Evolutionary conservation across 2,329 filamentous ascomycete genomes (phyloP).

Genomic region (Shiraia bambusicola): DNA sequence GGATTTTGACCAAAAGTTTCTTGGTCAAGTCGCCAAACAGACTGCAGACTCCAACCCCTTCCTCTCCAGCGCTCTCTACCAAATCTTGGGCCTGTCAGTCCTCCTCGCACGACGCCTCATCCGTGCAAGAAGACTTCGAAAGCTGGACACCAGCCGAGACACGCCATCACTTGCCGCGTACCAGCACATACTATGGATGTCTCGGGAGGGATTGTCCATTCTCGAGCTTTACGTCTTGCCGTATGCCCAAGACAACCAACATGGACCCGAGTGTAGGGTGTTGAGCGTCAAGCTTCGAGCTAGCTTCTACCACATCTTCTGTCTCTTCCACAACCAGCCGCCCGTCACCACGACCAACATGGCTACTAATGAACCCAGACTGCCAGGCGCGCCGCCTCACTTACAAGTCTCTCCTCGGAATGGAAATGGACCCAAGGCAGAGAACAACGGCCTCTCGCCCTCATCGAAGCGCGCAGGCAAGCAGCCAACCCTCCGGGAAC

Average conservation of each 20-base stretch:
- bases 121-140: slow-evolving; percentile 77
- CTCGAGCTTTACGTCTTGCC: slow-evolving; percentile 85
- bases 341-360: slow-evolving; percentile 55
- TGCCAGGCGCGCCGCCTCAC: slow-evolving; percentile 26
- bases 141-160: slow-evolving; percentile 74
- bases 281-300: slow-evolving; percentile 88
- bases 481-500: slow-evolving; percentile 49
- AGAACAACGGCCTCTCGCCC: slow-evolving; percentile 30
- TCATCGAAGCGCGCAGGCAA: slow-evolving; percentile 38
- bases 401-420: slow-evolving; percentile 25
- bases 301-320: slow-evolving; percentile 95
- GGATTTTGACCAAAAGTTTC: slow-evolving; percentile 95
- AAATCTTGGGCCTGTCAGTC: slow-evolving; percentile 86
- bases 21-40: slow-evolving; percentile 81
- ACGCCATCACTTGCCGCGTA: slow-evolving; percentile 82
- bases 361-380: slow-evolving; percentile 32
- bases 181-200: slow-evolving; percentile 92
- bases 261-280: slow-evolving; percentile 79
- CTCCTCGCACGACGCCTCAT: slow-evolving; percentile 83
- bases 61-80: slow-evolving; percentile 81
- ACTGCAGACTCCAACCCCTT: slow-evolving; percentile 77
- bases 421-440: slow-evolving; percentile 29
- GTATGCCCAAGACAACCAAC: slow-evolving; percentile 65
- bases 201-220: slow-evolving; percentile 84
- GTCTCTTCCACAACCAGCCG: slow-evolving; percentile 91